Evolutionary conservation across 805 yeast genomes (phyloP).

Genomic region (Saturnispora kantuleensis): DNA sequence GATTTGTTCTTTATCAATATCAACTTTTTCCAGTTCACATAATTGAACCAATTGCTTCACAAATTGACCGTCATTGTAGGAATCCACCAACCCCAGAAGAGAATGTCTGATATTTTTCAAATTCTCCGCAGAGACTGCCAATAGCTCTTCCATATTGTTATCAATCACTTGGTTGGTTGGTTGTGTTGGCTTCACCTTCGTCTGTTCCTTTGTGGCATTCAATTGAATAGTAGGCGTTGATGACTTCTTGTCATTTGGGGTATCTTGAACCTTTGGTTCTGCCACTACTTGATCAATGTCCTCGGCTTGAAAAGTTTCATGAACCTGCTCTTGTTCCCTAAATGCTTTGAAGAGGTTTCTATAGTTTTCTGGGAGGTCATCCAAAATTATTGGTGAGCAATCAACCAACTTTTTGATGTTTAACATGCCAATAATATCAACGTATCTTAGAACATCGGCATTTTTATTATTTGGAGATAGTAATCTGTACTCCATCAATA

Average conservation of each 20-base stretch:
- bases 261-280: neutral
- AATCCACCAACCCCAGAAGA: conserved; percentile 38
- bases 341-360: conserved; percentile 17
- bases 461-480: conserved; percentile 18
- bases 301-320: neutral
- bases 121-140: conserved; percentile 67
- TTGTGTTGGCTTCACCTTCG: conserved; percentile 6
- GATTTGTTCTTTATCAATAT: conserved; percentile 13
- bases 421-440: conserved; percentile 38
- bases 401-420: conserved; percentile 31
- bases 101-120: conserved; percentile 72
- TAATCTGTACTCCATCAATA: conserved; percentile 12
- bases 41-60: conserved; percentile 14
- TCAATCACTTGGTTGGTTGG: conserved; percentile 27
- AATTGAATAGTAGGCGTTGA: neutral
- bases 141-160: conserved; percentile 44
- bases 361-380: conserved; percentile 20
- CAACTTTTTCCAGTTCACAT: conserved; percentile 17
- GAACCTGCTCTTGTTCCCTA: conserved; percentile 1
- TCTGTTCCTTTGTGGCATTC: neutral
- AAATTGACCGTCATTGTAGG: conserved; percentile 20
- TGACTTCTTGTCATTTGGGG: neutral
- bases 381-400: conserved; percentile 16
- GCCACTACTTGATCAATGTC: neutral
- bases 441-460: conserved; percentile 31